Conservation (phyloP, 768 basidiomycete genomes). For the Favolaschia claudopus region DNA sequence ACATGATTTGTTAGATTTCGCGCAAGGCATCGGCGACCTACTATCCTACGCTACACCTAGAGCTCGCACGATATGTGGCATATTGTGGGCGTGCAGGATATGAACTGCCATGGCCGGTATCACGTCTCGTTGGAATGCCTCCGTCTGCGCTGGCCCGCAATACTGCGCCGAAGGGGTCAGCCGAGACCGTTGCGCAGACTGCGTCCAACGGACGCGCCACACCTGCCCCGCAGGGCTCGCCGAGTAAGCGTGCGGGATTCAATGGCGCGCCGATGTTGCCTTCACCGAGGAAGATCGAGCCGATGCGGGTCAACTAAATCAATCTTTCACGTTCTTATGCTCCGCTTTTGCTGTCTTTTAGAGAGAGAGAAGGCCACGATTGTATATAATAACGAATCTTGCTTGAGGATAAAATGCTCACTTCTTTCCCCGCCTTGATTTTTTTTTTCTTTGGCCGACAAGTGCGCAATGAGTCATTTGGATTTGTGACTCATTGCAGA, state of each 20-base stretch:
- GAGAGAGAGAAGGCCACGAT: too few relatives aligned
- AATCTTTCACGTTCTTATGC: too few relatives aligned
- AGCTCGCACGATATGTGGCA: constrained; percentile 87
- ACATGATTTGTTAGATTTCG: constrained; percentile 69
- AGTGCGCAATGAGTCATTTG: too few relatives aligned
- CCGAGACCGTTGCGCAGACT: too few relatives aligned
- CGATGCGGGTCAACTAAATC: constrained; percentile 19
- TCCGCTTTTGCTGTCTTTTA: too few relatives aligned
- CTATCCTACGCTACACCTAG: constrained; percentile 94
- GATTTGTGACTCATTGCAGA: too few relatives aligned
- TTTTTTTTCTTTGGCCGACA: too few relatives aligned
- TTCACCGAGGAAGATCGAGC: constrained; percentile 19
- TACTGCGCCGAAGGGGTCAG: too few relatives aligned
- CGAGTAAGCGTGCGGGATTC: constrained; percentile 12
- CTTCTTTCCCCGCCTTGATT: too few relatives aligned
- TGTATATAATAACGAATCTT: too few relatives aligned
- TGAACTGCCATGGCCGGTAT: constrained; percentile 83
- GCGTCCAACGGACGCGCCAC: constrained; percentile 19
- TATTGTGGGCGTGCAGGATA: constrained; percentile 70
- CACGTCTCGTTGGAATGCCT: constrained; percentile 80
- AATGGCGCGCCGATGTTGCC: constrained; percentile 11
- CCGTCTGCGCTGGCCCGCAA: constrained; percentile 68
- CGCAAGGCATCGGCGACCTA: constrained; percentile 95
- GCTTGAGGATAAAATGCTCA: too few relatives aligned
- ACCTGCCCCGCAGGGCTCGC: constrained; percentile 17